phyloP scores from a whole-genome alignment of 1,284 basidiomycete species.

The Cryptococcus neoformans region DNA sequence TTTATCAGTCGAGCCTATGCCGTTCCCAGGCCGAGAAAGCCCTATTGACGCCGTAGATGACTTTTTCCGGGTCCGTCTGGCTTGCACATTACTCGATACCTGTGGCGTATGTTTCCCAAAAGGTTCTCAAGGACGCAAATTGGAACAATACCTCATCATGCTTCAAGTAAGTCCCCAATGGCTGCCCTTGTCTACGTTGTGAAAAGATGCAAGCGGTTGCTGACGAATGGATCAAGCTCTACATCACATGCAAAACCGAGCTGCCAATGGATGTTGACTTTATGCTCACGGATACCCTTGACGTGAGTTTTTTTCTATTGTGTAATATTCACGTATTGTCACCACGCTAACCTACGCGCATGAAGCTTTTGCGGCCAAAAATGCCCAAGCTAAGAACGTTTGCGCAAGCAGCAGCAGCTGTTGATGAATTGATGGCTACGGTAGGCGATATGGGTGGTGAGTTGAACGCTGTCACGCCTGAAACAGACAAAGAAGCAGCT shows the following conservation, averaged over 20 bases:
- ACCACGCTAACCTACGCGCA: background rate
- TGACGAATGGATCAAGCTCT: slow-evolving; percentile 58
- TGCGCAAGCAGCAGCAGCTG: slow-evolving; percentile 77
- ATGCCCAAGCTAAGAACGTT: slow-evolving; percentile 64
- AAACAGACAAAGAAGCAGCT: background rate
- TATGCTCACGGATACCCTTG: slow-evolving; percentile 90
- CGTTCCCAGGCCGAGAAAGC: slow-evolving; percentile 72
- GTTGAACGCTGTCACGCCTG: background rate
- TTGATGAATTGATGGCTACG: slow-evolving; percentile 80
- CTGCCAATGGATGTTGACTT: slow-evolving; percentile 97
- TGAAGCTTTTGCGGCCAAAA: slow-evolving; percentile 75
- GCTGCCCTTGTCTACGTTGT: background rate
- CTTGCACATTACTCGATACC: slow-evolving; percentile 89
- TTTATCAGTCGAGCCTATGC: slow-evolving; percentile 69
- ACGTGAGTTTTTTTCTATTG: slow-evolving; percentile 55
- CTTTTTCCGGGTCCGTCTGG: slow-evolving; percentile 88
- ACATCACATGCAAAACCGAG: slow-evolving; percentile 78
- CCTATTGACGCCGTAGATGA: slow-evolving; percentile 89
- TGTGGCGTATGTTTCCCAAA: slow-evolving; percentile 98
- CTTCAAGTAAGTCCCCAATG: slow-evolving; percentile 68
- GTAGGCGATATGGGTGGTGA: slow-evolving; percentile 56
- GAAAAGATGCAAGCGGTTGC: background rate
- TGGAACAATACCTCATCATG: slow-evolving; percentile 88
- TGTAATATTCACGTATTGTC: background rate
- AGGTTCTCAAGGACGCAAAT: slow-evolving; percentile 81